These are phyloP conservation scores for Kodamaea sp. DNA, from an alignment of 1,139 yeast species.

Conservation along the genomic window DNA sequence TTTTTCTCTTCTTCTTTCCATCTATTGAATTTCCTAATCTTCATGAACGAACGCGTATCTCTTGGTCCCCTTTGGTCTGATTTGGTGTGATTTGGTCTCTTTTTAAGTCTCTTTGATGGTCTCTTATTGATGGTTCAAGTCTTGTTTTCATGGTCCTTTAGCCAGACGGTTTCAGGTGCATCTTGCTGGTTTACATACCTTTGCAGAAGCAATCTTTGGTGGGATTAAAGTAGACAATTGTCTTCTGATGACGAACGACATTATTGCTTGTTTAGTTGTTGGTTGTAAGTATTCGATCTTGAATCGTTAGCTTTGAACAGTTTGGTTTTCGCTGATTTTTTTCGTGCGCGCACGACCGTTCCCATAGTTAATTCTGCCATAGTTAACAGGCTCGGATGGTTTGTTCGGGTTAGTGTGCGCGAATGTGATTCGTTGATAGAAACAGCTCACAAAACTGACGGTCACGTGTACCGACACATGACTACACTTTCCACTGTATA, in stretches of 20 bases:
- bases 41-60: no score
- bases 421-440: slow-evolving; percentile 12
- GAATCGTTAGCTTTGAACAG: slow-evolving; percentile 3
- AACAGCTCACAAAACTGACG: slow-evolving; percentile 3
- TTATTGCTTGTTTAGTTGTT: slow-evolving; percentile 22
- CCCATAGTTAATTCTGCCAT: slow-evolving; percentile 2
- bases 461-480: slow-evolving; percentile 4
- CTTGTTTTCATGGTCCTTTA: no score
- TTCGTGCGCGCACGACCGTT: slow-evolving; percentile 13
- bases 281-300: no score
- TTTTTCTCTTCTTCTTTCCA: no score
- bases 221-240: slow-evolving; percentile 95
- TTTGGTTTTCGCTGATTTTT: slow-evolving; percentile 8
- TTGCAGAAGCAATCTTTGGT: slow-evolving; percentile 97
- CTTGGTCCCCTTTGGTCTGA: no score
- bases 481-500: background rate
- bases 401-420: slow-evolving; percentile 2
- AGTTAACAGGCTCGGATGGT: slow-evolving; percentile 1
- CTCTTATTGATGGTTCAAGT: no score
- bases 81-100: no score
- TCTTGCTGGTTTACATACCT: slow-evolving; percentile 57
- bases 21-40: no score
- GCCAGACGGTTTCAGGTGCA: no score
- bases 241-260: slow-evolving; percentile 91
- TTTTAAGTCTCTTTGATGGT: no score